phyloP scores from a whole-genome alignment of 2,329 filamentous ascomycete genomes.

The Microdochium bolleyi region DNA sequence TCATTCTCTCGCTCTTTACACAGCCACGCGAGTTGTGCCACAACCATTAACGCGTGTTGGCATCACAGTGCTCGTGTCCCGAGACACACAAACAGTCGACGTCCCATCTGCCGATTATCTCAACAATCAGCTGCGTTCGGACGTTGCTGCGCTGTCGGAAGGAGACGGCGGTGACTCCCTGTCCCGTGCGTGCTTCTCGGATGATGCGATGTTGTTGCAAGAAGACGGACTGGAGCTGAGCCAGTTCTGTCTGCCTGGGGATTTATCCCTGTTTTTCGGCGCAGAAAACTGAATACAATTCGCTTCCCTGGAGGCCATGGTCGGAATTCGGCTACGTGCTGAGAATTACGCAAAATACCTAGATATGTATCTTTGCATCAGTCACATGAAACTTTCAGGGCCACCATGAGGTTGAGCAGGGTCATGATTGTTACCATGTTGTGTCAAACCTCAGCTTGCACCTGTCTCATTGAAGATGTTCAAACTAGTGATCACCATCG shows the following conservation, averaged over 20 bases:
- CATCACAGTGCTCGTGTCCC: neutral
- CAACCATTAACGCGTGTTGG: neutral
- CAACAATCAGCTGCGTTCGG: neutral
- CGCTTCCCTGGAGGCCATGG: neutral
- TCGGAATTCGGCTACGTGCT: neutral
- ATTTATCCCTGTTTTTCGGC: neutral
- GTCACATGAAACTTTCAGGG: conserved; percentile 37
- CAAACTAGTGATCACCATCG: conserved; percentile 34
- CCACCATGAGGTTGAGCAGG: conserved; percentile 36
- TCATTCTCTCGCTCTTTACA: neutral
- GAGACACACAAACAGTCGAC: neutral
- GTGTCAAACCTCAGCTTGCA: conserved; percentile 33
- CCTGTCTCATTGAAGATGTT: conserved; percentile 32
- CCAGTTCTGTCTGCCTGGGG: neutral
- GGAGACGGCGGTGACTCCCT: neutral
- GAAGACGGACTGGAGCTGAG: neutral
- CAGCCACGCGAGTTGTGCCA: neutral
- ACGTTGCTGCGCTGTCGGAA: neutral
- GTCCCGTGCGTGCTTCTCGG: neutral
- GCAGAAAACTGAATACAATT: neutral
- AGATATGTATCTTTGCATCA: no score
- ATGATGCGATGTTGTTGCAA: neutral
- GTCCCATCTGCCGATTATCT: neutral
- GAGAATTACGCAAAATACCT: no score
- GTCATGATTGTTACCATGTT: conserved; percentile 37